Percentiles rank a stretch among this genome's conserved stretches.
These are phyloP conservation scores for Penicillium dipodomyicola DNA, from an alignment of 495 filamentous ascomycete genomes.

Conservation along the genomic window DNA sequence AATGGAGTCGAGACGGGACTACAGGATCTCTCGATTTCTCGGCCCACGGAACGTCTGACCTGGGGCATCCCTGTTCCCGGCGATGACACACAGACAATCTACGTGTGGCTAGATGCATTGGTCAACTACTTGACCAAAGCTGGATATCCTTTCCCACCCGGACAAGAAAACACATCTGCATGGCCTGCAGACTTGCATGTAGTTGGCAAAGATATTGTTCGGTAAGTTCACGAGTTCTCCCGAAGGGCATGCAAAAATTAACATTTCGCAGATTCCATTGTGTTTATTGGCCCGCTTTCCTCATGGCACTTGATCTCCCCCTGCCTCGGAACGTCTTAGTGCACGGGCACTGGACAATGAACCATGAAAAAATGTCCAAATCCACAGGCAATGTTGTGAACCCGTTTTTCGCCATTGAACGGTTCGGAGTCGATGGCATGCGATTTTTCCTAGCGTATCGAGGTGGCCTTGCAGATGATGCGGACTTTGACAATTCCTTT, in stretches of 20 bases:
- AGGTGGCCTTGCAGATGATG: slow-evolving; percentile 70
- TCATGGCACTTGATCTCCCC: slow-evolving; percentile 82
- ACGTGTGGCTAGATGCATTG: slow-evolving; percentile 96
- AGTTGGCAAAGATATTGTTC: slow-evolving; percentile 92
- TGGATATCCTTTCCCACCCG: slow-evolving; percentile 78
- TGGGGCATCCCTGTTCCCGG: slow-evolving; percentile 93
- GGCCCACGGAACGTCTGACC: slow-evolving; percentile 69
- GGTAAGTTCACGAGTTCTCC: slow-evolving; percentile 40
- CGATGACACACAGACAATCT: slow-evolving; percentile 85
- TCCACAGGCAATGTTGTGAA: slow-evolving; percentile 93
- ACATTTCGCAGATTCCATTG: slow-evolving; percentile 67
- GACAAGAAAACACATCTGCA: slow-evolving; percentile 55
- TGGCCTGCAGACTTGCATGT: slow-evolving; percentile 95
- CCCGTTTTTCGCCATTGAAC: slow-evolving; percentile 85
- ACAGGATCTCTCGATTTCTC: slow-evolving; percentile 83
- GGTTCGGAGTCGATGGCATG: slow-evolving; percentile 84
- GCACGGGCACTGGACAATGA: slow-evolving; percentile 94
- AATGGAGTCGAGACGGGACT: slow-evolving; percentile 66
- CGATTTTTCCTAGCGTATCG: slow-evolving; percentile 81
- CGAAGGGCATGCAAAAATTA: slow-evolving; percentile 16
- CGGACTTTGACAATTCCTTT: slow-evolving; percentile 76
- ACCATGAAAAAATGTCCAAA: slow-evolving; percentile 90
- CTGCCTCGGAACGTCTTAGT: slow-evolving; percentile 79
- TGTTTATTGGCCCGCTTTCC: slow-evolving; percentile 96
- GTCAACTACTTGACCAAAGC: slow-evolving; percentile 89